Evolutionary conservation across 306 rosid species (phyloP), one percentile per base, ranked within the genome.

Genomic region (Inga laurina): DNA sequence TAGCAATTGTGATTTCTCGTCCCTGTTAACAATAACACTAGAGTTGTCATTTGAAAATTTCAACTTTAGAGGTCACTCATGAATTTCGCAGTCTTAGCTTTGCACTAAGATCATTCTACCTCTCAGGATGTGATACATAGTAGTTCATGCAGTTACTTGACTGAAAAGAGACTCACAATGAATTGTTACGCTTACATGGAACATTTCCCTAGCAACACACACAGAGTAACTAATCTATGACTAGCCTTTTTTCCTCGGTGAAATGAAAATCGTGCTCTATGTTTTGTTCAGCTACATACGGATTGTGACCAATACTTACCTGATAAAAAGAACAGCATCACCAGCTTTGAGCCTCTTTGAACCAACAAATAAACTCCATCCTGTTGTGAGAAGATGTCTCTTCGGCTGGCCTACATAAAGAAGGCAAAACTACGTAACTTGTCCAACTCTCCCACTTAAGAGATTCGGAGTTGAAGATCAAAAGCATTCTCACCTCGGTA

Each of bases 361-460:
- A 27, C 93, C 90, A 37, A 93, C 91, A 83, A 93, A 93, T 72
- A 90, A 71, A 85, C 97, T 93, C 98, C 98, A 97, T 44, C 99
- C 99, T 13, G 99, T 94, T 77, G 99, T 97, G 79, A 97, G 97
- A 88, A 97, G 98, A 82, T 97, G 99, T 77, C 99, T 85, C 88
- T 94, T 97, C 1, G 99, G 99, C 89, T 97, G 98, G 80, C 99
- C 99, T 97, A 66, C 19, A 87, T 24, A 44, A 74, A 65, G 75
- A 32, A 51, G 51, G 32, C 59, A 22, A 65, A 80, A 76, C 34
- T 68, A 56, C 15, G 49, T 79, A 19, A 76, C 45, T 8, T 45
- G 32, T 21, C 72, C 11, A 65, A 14, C 34, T 14, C 43, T 77
- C 49, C 41, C 61, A 35, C 48, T 49, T 68, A 84, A 77, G 39